Conservation (phyloP, 176 grass and related monocot genomes). For the Canna indica region DNA sequence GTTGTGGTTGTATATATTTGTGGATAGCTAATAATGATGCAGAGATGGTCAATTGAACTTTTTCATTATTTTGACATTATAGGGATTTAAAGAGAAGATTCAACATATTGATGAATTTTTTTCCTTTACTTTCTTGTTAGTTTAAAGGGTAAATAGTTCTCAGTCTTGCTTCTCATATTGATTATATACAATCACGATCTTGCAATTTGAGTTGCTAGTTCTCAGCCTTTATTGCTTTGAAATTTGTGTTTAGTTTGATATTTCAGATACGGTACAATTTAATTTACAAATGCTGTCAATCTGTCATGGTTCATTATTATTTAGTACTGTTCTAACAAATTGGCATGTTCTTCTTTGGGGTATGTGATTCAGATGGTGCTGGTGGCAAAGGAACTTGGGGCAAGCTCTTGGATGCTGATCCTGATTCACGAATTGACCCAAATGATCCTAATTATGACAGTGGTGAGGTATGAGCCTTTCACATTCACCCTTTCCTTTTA, state of each 20-base stretch:
- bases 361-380: slow-evolving; percentile 6
- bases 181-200: too few relatives aligned
- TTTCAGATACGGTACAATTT: not conserved
- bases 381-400: slow-evolving; percentile 5
- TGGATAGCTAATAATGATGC: too few relatives aligned
- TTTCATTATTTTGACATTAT: not conserved
- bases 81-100: not conserved
- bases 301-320: not conserved
- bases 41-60: too few relatives aligned
- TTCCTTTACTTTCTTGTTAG: not conserved
- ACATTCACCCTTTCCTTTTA: not conserved
- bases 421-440: not conserved
- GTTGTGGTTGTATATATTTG: too few relatives aligned
- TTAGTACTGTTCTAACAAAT: not conserved
- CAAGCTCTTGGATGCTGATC: slow-evolving; percentile 3
- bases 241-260: not conserved
- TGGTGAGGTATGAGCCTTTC: not conserved
- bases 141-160: not conserved
- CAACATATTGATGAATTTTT: not conserved
- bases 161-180: not conserved
- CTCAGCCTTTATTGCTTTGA: too few relatives aligned
- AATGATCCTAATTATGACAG: slow-evolving; percentile 9
- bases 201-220: too few relatives aligned
- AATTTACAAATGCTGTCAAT: not conserved
- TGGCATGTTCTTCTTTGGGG: not conserved